Base-by-base conservation (phyloP, 352 stramenopile species). In the Phytophthora pini region DNA sequence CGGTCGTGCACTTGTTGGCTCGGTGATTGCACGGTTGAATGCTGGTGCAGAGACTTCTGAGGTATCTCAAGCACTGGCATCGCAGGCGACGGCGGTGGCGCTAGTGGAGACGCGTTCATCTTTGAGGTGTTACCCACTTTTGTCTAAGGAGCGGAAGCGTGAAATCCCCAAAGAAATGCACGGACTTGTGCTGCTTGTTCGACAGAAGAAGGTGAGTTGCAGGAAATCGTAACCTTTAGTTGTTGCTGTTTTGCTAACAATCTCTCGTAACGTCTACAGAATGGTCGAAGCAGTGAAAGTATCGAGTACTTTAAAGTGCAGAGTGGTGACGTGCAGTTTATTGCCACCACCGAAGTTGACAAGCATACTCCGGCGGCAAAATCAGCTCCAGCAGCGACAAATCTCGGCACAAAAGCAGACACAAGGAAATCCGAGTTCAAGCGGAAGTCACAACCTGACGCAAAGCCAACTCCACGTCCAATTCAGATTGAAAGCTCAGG, bases 161-260 rank as follows among this genome's bases (percentile, higher is more conserved):
- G 72, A 84, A 43, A 74, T 93, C n/a, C 85, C 82, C 6, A 75
- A 82, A 47, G 40, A 45, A 26, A 87, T 87, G 76, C 66, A 92
- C 24, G 85, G 85, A 15, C 34, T 89, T 15, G 78, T 91, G 9
- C 55, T 82, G 27, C 59, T 93, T 1, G 54, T 89, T 11, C 79
- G 81, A 12, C 79, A 87, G 34, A 89, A 88, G 56, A 90, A 91
- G 70, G 84, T 93, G 50, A 26, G 46, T 38, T 15, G 13, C 11
- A 34, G 9, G 22, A 8, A 31, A 5, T 20, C 10, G 15, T 13
- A 29, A 29, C 12, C 7, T 15, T 48, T 29, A 48, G 10, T 15
- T 48, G 24, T 26, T 26, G 24, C 24, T 26, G 17, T 39, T 38
- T 2, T 26, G 32, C 49, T 79, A 36, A 67, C 40, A 3, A 31